Evolutionary conservation across 768 basidiomycete genomes (phyloP).

Genomic region (Podaxis sp.): DNA sequence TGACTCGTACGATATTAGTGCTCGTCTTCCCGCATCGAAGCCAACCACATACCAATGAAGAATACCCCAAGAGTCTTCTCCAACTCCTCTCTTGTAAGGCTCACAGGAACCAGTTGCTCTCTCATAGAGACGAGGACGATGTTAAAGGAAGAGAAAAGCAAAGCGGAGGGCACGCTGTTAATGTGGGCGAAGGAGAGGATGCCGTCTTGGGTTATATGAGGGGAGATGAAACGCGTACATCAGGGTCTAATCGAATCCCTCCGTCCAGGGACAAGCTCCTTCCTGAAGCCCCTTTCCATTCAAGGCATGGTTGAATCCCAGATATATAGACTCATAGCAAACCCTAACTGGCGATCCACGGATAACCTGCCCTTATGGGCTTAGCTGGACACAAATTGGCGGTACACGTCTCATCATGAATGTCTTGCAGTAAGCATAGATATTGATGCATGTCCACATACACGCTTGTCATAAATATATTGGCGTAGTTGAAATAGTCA

Average conservation of each 20-base stretch:
- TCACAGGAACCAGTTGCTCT: neutral
- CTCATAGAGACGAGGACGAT: neutral
- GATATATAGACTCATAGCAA: neutral
- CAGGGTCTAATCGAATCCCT: neutral
- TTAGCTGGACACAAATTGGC: neutral
- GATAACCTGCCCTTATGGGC: neutral
- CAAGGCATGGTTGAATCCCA: neutral
- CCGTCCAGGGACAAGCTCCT: neutral
- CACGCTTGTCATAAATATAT: no score
- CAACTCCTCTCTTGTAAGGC: slow-evolving; percentile 15
- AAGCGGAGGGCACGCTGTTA: neutral
- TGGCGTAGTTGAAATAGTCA: no score
- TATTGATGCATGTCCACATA: no score
- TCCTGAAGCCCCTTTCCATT: neutral
- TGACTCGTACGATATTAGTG: neutral
- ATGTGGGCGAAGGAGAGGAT: no score
- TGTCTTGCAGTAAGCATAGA: no score
- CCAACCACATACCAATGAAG: slow-evolving; percentile 20
- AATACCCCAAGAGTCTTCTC: slow-evolving; percentile 26
- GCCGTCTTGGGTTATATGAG: neutral
- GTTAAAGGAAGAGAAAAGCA: neutral
- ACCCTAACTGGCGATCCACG: neutral
- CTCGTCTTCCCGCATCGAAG: neutral
- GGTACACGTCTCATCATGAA: neutral
- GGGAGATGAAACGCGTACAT: neutral